These are phyloP conservation scores for Blastocystis sp. DNA, from an alignment of 352 stramenopile genomes.

Conservation along the genomic window DNA sequence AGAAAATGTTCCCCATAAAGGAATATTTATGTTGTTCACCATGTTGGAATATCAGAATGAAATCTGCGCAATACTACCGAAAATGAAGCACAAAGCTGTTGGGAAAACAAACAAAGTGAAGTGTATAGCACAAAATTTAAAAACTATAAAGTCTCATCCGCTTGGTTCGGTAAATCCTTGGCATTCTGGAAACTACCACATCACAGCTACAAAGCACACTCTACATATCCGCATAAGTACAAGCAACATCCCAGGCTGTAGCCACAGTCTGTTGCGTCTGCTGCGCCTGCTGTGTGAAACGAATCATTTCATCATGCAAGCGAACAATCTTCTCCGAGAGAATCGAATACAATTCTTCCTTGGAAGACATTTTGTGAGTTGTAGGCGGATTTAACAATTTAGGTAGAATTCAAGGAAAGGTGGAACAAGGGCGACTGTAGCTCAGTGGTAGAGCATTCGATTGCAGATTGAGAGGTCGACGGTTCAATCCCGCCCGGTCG, in stretches of 20 bases:
- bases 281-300: slow-evolving; percentile 17
- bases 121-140: not conserved
- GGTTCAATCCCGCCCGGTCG: slow-evolving; percentile 57
- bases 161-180: not conserved
- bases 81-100: not conserved
- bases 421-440: not conserved
- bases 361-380: not conserved
- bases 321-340: slow-evolving; percentile 18
- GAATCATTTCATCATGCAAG: slow-evolving; percentile 13
- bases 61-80: not conserved
- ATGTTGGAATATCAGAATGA: not conserved
- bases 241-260: not conserved
- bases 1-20: not conserved
- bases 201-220: not conserved
- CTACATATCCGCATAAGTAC: slow-evolving; percentile 24
- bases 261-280: not conserved
- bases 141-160: not conserved
- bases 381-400: not conserved
- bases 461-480: slow-evolving; percentile 62
- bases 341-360: slow-evolving; percentile 9
- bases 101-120: not conserved
- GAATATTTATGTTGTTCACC: not conserved
- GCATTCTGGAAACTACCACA: not conserved
- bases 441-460: slow-evolving; percentile 63
- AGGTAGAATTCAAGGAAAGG: not conserved